These are phyloP conservation scores for Pythium sp. DNA, from an alignment of 352 stramenopile genomes.

Conservation along the genomic window DNA sequence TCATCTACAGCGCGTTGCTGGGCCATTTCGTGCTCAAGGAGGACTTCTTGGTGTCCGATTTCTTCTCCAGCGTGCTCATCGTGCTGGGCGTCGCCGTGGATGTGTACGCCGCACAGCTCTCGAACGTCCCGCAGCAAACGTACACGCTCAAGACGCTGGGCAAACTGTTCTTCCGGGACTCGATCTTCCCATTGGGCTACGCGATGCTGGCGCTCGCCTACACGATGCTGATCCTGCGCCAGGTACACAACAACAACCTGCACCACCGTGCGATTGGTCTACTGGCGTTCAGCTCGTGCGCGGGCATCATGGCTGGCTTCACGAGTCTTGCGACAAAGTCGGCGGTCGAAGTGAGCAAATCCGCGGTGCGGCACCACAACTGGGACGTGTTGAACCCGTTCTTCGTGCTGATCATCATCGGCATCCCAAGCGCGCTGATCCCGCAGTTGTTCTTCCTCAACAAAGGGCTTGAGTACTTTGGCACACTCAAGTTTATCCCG, in stretches of 20 bases:
- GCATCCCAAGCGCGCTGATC: slow-evolving; percentile 54
- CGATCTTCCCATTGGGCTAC: slow-evolving; percentile 54
- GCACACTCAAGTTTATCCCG: slow-evolving; percentile 79
- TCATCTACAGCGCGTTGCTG: slow-evolving; percentile 76
- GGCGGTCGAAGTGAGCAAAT: slow-evolving; percentile 62
- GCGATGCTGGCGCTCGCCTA: slow-evolving; percentile 45
- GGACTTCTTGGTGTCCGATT: slow-evolving; percentile 42
- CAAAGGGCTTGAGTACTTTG: slow-evolving; percentile 74
- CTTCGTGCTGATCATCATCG: slow-evolving; percentile 59
- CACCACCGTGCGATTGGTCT: slow-evolving; percentile 43
- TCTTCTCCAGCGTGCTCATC: slow-evolving; percentile 63
- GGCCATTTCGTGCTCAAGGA: slow-evolving; percentile 64
- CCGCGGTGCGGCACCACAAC: slow-evolving; percentile 31
- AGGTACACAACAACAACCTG: slow-evolving; percentile 48
- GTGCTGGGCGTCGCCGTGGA: slow-evolving; percentile 57
- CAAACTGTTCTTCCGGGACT: slow-evolving; percentile 48
- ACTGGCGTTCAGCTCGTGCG: slow-evolving; percentile 68
- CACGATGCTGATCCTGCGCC: slow-evolving; percentile 48
- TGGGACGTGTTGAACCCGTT: slow-evolving; percentile 65
- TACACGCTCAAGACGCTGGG: slow-evolving; percentile 60
- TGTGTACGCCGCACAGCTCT: slow-evolving; percentile 54
- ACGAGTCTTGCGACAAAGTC: slow-evolving; percentile 79
- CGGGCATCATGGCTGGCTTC: slow-evolving; percentile 75
- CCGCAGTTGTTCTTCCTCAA: slow-evolving; percentile 80
- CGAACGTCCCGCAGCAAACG: slow-evolving; percentile 36